Percentiles rank a stretch among this genome's conserved stretches.
Conservation (phyloP, 495 filamentous ascomycete species). For the Penicillium ochrochloron region DNA sequence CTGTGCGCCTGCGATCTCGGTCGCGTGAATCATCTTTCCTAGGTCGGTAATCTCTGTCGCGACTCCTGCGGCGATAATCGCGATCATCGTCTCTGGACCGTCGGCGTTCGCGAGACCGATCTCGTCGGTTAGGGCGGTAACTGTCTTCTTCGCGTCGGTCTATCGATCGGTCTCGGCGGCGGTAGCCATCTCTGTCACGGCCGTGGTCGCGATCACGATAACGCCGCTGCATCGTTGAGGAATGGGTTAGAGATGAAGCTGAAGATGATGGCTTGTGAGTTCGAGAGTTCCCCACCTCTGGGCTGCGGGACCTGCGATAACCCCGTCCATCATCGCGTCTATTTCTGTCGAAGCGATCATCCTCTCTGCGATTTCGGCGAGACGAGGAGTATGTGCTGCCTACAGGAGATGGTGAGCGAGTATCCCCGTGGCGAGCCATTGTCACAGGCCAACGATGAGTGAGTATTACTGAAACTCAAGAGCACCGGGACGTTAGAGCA, state of each 20-base stretch:
- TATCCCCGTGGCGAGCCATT: constrained; percentile 90
- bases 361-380: constrained; percentile 72
- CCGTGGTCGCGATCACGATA: constrained; percentile 63
- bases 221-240: constrained; percentile 52
- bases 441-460: constrained; percentile 68
- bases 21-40: constrained; percentile 85
- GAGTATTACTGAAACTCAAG: constrained; percentile 62
- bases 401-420: constrained; percentile 96
- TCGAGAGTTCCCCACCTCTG: constrained; percentile 62
- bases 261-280: neutral
- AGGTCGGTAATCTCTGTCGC: constrained; percentile 73
- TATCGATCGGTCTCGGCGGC: constrained; percentile 74
- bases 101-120: constrained; percentile 67
- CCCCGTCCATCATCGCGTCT: constrained; percentile 65
- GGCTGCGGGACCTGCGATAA: constrained; percentile 71
- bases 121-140: constrained; percentile 62
- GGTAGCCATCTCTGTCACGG: constrained; percentile 62
- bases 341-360: constrained; percentile 71
- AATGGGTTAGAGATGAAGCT: constrained; percentile 35
- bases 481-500: constrained; percentile 33
- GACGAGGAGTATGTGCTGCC: constrained; percentile 81
- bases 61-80: constrained; percentile 66
- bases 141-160: constrained; percentile 72
- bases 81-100: constrained; percentile 62
- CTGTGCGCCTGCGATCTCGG: constrained; percentile 67